Conservation (phyloP, 441 rosid genomes). For the Gossypium aridum region DNA sequence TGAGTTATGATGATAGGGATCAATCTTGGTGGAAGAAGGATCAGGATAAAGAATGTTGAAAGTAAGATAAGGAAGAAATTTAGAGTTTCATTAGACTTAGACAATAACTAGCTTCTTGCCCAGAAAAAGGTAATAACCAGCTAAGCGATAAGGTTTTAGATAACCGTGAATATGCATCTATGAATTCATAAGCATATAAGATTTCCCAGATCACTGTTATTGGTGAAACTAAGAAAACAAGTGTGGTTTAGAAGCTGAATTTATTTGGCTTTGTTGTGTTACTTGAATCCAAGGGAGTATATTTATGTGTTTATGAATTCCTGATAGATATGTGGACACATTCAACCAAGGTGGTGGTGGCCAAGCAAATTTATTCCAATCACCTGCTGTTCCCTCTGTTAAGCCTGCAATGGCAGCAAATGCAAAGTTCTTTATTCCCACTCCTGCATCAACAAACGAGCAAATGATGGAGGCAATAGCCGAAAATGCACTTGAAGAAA, state of each 20-base stretch:
- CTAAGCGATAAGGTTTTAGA: background rate
- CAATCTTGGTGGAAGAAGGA: background rate
- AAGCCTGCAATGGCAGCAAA: conserved; percentile 68
- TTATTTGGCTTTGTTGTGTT: background rate
- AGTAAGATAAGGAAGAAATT: background rate
- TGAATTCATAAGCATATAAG: background rate
- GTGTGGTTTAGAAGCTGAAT: background rate
- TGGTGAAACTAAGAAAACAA: background rate
- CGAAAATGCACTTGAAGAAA: conserved; percentile 45
- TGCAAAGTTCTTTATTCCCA: conserved; percentile 80
- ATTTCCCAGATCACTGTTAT: background rate
- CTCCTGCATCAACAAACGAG: conserved; percentile 42
- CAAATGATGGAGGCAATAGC: conserved; percentile 38
- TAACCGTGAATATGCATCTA: background rate
- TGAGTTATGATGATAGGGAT: background rate
- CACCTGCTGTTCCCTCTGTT: conserved; percentile 55
- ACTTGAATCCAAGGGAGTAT: background rate
- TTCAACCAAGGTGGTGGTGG: conserved; percentile 60
- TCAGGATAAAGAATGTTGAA: background rate
- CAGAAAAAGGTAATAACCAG: background rate
- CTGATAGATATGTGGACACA: conserved; percentile 72
- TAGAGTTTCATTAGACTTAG: background rate
- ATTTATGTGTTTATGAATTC: background rate
- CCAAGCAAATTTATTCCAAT: conserved; percentile 53
- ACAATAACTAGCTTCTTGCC: background rate